Evolutionary conservation across 129 eudicot species (phyloP).

Genomic region (Flaveria bidentis): DNA sequence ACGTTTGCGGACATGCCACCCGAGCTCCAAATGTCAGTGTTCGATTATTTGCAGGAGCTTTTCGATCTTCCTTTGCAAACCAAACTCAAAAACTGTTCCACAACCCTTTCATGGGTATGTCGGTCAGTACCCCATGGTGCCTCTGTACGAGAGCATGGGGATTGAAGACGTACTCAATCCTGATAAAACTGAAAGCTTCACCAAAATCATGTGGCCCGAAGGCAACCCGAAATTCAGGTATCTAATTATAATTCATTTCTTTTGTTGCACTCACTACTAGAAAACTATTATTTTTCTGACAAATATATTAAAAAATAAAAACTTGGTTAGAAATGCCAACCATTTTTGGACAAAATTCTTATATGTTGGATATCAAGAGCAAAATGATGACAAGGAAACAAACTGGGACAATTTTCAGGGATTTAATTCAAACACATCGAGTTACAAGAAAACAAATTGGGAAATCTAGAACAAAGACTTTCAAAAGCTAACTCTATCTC

Average conservation of each 20-base stretch:
- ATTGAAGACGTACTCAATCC: slow-evolving; percentile 36
- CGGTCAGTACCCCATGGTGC: slow-evolving; percentile 58
- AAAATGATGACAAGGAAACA: too few relatives aligned
- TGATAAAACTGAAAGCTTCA: slow-evolving; percentile 41
- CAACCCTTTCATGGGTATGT: slow-evolving; percentile 70
- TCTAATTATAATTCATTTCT: not conserved
- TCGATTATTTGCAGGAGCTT: slow-evolving; percentile 44
- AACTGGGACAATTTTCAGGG: too few relatives aligned
- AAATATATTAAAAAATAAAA: too few relatives aligned
- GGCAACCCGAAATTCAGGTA: slow-evolving; percentile 63
- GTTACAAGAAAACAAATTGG: too few relatives aligned
- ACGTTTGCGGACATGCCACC: slow-evolving; percentile 35
- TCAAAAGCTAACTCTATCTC: too few relatives aligned
- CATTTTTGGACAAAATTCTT: too few relatives aligned
- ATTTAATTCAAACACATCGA: too few relatives aligned
- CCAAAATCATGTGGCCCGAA: slow-evolving; percentile 52
- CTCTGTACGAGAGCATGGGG: slow-evolving; percentile 64
- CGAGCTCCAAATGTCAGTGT: slow-evolving; percentile 37
- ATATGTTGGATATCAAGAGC: too few relatives aligned
- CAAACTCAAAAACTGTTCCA: slow-evolving; percentile 48
- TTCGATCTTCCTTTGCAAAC: slow-evolving; percentile 69
- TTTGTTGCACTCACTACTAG: not conserved
- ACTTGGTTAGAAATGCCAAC: too few relatives aligned
- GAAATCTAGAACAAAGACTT: too few relatives aligned
- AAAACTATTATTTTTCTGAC: too few relatives aligned